Conservation (phyloP, 2,329 filamentous ascomycete species). For the Verticillium zaregamsianum region DNA sequence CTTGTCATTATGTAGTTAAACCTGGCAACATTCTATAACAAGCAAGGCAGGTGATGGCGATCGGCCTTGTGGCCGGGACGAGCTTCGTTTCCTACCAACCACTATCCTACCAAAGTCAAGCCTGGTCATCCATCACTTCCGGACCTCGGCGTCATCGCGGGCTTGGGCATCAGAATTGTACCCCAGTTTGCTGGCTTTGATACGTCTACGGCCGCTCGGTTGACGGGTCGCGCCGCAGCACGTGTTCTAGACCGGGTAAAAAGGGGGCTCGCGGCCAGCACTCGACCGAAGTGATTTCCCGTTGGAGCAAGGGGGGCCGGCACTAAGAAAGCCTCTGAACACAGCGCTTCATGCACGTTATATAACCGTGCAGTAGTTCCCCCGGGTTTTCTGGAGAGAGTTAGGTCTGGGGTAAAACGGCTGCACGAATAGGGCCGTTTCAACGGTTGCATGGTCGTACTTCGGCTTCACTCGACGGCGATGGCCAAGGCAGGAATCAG, state of each 20-base stretch:
- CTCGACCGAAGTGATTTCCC: neutral
- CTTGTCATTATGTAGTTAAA: neutral
- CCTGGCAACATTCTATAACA: neutral
- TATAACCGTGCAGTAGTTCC: neutral
- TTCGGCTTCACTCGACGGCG: slow-evolving; percentile 1
- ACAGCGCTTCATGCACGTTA: neutral
- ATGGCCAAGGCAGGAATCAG: neutral
- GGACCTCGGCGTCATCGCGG: neutral
- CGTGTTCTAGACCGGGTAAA: neutral
- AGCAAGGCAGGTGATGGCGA: neutral
- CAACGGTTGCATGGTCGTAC: neutral
- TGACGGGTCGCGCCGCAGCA: neutral
- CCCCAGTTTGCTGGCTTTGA: neutral
- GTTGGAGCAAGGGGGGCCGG: neutral
- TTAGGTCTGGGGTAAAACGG: neutral
- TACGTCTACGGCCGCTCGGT: neutral
- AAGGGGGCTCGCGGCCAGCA: neutral
- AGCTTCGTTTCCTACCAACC: neutral
- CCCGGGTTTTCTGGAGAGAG: neutral
- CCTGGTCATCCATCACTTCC: neutral
- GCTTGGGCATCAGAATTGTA: neutral
- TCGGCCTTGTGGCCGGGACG: neutral
- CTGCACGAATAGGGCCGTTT: slow-evolving; percentile 3
- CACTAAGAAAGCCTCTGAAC: neutral
- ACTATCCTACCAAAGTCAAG: neutral